phyloP scores from a whole-genome alignment of 352 stramenopile species.

The Aphanomyces invadans region DNA sequence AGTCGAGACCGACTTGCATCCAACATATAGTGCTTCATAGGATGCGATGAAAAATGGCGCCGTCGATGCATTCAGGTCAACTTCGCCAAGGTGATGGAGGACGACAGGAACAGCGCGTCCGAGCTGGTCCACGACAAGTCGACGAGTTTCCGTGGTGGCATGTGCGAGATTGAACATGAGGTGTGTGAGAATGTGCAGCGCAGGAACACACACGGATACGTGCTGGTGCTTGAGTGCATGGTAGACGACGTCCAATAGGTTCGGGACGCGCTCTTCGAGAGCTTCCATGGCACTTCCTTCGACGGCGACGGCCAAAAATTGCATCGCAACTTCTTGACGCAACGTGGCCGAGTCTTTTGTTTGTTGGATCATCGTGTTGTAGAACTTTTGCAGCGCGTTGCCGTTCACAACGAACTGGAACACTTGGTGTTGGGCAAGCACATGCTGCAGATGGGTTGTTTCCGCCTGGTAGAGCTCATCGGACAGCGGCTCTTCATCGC shows the following conservation, averaged over 20 bases:
- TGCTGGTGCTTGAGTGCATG: conserved; percentile 65
- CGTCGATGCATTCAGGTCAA: neutral
- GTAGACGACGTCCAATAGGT: conserved; percentile 56
- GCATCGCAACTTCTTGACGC: conserved; percentile 44
- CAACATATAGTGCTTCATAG: conserved; percentile 14
- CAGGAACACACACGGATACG: conserved; percentile 13
- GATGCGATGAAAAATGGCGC: conserved; percentile 17
- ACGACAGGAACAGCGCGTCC: conserved; percentile 5
- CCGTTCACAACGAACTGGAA: conserved; percentile 63
- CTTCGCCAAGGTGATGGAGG: conserved; percentile 2
- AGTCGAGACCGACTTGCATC: conserved; percentile 8
- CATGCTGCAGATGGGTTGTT: conserved; percentile 36
- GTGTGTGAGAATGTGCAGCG: conserved; percentile 6
- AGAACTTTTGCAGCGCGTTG: conserved; percentile 72
- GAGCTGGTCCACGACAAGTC: conserved; percentile 7
- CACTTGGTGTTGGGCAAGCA: conserved; percentile 59
- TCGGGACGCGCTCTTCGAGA: conserved; percentile 44
- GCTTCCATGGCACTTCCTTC: conserved; percentile 51
- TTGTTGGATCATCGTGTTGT: conserved; percentile 51
- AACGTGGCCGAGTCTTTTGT: conserved; percentile 29
- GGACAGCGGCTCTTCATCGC: conserved; percentile 33
- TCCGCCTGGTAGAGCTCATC: conserved; percentile 40
- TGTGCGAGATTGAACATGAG: conserved; percentile 4
- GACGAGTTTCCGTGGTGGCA: neutral
- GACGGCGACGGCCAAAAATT: conserved; percentile 48